Base-by-base conservation (phyloP, 306 rosid species). In the Abrus precatorius region DNA sequence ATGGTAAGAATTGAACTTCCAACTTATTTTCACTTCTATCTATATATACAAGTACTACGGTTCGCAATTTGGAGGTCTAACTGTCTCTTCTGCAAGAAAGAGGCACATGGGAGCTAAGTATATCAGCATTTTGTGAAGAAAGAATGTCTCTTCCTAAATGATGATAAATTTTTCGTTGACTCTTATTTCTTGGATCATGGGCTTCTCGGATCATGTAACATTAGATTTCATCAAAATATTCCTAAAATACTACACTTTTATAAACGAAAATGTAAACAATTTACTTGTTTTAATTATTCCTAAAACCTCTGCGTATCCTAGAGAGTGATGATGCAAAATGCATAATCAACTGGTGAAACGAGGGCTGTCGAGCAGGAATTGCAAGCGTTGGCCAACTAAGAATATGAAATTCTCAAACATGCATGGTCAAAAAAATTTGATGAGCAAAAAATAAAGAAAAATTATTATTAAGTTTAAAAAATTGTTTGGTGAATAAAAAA, bases 131-230 rank as follows among this genome's bases (percentile, higher is more conserved):
- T 85, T 71, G 36, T 59, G 77, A 72, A 41, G 79, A 72, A 53
- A 79, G 94, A 89, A 90, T 90, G 92, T 90, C 94, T 71, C 92
- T 79, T 66, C 69, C 53, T 70, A 65, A 77, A 69, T 34, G 47
- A 50, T 45, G 49, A 55, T 33, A 63, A 75, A 53, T 48, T 74
- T 70, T 55, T 75, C 76, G 75, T 83, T 84, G 91, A 87, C 90
- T 84, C 83, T 55, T 12, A 86, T 87, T 86, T 89, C 92, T 89
- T 80, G 96, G 97, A 92, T 92, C 97, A 85, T 88, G 98, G 87
- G 92, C 89, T 84, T 86, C 94, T 94, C 53, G 92, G 93, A 92
- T 90, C 94, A 53, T 60, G 84, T 6, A 62, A 82, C 66, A 80
- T 62, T 63, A 59, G 53, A 33, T 82, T 77, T 82, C 68, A 72